Conservation (phyloP, 441 rosid genomes). For the Syzygium syzygioides region DNA sequence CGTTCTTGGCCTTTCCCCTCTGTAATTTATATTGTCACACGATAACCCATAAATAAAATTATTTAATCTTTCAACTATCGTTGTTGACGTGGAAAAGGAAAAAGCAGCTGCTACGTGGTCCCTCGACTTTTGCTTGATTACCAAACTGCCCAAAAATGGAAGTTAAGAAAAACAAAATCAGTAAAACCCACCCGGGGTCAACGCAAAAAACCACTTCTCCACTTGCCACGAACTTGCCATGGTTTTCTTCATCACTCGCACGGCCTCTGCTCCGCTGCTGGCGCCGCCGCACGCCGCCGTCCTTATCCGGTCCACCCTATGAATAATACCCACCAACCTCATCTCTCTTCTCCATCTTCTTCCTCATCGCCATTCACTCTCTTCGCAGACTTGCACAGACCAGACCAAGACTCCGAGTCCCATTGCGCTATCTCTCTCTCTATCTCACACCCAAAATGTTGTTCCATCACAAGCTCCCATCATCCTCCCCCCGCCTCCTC, state of each 20-base stretch:
- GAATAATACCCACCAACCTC: not conserved
- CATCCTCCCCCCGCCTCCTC: rapidly evolving
- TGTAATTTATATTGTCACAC: too few relatives aligned
- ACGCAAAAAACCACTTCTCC: not conserved
- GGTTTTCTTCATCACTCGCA: not conserved
- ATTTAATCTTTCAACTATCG: too few relatives aligned
- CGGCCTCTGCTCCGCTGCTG: not conserved
- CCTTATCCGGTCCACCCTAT: not conserved
- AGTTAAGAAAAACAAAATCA: not conserved
- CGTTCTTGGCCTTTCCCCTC: too few relatives aligned
- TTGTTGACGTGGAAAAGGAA: too few relatives aligned
- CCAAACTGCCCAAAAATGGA: not conserved
- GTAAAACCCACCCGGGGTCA: not conserved
- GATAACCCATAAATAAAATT: too few relatives aligned
- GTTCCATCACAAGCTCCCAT: not conserved
- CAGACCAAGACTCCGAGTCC: too few relatives aligned
- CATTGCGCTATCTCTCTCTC: not conserved
- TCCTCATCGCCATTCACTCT: not conserved
- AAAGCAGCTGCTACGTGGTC: not conserved
- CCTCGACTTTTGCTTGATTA: not conserved
- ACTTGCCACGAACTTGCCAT: not conserved
- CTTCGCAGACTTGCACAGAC: too few relatives aligned
- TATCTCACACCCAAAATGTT: rapidly evolving
- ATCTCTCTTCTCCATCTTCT: too few relatives aligned
- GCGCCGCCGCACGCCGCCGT: not conserved